phyloP scores from a whole-genome alignment of 805 yeast species.

The Kazachstania martiniae region DNA sequence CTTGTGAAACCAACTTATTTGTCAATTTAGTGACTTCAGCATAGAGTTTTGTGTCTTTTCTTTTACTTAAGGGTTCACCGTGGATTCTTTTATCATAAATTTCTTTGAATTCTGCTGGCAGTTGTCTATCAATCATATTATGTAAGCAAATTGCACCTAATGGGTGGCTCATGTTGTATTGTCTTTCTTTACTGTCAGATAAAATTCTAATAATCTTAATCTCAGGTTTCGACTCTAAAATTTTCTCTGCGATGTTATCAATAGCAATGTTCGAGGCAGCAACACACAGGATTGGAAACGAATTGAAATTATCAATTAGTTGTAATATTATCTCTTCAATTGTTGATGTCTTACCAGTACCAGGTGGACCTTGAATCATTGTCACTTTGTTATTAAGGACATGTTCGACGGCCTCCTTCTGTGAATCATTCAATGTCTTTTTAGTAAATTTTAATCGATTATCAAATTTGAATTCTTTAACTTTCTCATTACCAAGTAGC shows the following conservation, averaged over 20 bases:
- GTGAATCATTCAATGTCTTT: conserved; percentile 46
- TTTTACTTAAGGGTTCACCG: conserved; percentile 31
- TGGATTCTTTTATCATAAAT: conserved; percentile 34
- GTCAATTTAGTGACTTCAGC: conserved; percentile 35
- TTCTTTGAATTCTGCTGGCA: conserved; percentile 37
- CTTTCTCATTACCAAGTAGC: conserved; percentile 44
- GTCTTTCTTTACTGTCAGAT: conserved; percentile 49
- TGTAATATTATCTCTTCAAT: conserved; percentile 52
- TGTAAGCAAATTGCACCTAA: conserved; percentile 53
- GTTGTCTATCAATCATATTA: conserved; percentile 41
- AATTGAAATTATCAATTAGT: conserved; percentile 41
- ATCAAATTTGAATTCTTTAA: conserved; percentile 45
- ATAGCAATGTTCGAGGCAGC: conserved; percentile 71
- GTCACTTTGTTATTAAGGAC: conserved; percentile 41
- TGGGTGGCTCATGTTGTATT: conserved; percentile 47
- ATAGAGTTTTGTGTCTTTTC: conserved; percentile 40
- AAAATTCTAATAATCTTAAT: conserved; percentile 45
- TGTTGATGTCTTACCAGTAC: conserved; percentile 72
- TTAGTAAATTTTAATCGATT: conserved; percentile 41
- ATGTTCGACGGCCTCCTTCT: conserved; percentile 43
- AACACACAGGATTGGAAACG: conserved; percentile 57
- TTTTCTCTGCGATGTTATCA: conserved; percentile 64
- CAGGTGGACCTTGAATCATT: conserved; percentile 70
- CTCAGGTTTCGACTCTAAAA: conserved; percentile 38
- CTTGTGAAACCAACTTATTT: conserved; percentile 46